Evolutionary conservation across 1,284 basidiomycete species (phyloP).

Genomic region (Puccinia horiana): DNA sequence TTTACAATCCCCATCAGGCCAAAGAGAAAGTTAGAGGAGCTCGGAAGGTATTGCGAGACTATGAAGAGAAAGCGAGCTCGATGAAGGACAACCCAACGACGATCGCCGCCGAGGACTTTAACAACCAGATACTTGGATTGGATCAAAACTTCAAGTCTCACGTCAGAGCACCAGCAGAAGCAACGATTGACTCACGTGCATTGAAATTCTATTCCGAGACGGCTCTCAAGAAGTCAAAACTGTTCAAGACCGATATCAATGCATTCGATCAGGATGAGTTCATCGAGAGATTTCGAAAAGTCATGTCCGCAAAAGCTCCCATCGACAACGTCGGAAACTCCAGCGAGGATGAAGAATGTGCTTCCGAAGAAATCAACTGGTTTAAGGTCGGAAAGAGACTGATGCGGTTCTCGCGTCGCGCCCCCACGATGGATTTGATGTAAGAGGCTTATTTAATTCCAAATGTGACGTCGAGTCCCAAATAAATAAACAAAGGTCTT

Average conservation of each 20-base stretch:
- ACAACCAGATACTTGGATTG: constrained; percentile 12
- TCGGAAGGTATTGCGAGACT: neutral
- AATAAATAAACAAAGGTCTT: neutral
- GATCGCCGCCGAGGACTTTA: constrained; percentile 2
- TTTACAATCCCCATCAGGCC: constrained; percentile 7
- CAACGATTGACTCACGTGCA: constrained; percentile 55
- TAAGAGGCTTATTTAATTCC: neutral
- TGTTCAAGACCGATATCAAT: constrained; percentile 77
- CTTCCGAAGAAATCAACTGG: constrained; percentile 45
- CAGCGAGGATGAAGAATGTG: constrained; percentile 59
- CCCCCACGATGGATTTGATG: constrained; percentile 37
- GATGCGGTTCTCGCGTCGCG: constrained; percentile 40
- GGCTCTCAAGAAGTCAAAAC: constrained; percentile 70
- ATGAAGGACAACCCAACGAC: constrained; percentile 18
- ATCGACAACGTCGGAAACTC: constrained; percentile 56
- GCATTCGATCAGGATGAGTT: constrained; percentile 83
- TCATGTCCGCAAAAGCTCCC: constrained; percentile 68
- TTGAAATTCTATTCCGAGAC: constrained; percentile 54
- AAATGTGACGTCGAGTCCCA: too few relatives aligned
- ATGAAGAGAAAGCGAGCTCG: constrained; percentile 13
- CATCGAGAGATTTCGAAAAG: constrained; percentile 69
- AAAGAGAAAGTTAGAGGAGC: neutral
- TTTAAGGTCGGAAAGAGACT: constrained; percentile 21
- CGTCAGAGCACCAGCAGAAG: constrained; percentile 54
- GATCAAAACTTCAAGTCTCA: constrained; percentile 7